phyloP scores from a whole-genome alignment of 2,329 filamentous ascomycete species.

The Mycosphaerella sp. region DNA sequence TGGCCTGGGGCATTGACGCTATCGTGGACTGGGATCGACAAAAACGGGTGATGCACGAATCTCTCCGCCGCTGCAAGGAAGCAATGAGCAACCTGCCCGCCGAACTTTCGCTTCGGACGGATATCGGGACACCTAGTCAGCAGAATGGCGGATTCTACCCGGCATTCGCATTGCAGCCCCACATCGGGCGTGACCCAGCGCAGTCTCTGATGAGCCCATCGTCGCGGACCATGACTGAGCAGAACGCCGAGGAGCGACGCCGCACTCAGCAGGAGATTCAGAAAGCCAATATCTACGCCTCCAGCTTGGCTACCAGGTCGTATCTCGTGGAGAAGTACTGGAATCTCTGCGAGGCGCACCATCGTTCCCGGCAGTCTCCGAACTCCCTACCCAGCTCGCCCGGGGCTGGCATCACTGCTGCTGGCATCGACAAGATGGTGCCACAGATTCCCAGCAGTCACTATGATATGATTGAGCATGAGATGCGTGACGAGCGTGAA shows the following conservation, averaged over 20 bases:
- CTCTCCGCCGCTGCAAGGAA: slow-evolving; percentile 62
- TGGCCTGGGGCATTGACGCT: slow-evolving; percentile 72
- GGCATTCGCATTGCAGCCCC: slow-evolving; percentile 20
- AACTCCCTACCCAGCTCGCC: slow-evolving; percentile 35
- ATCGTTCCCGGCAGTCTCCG: slow-evolving; percentile 30
- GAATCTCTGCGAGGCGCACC: slow-evolving; percentile 62
- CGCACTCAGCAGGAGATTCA: slow-evolving; percentile 76
- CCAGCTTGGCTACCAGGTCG: slow-evolving; percentile 71
- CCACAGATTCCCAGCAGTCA: slow-evolving; percentile 27
- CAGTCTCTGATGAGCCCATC: slow-evolving; percentile 31
- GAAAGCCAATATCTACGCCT: slow-evolving; percentile 83
- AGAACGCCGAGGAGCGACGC: slow-evolving; percentile 37
- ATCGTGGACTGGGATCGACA: slow-evolving; percentile 73
- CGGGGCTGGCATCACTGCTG: slow-evolving; percentile 31
- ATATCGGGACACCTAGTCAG: slow-evolving; percentile 32
- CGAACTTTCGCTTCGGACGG: slow-evolving; percentile 56
- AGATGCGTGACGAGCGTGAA: slow-evolving; percentile 70
- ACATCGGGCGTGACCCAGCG: slow-evolving; percentile 24
- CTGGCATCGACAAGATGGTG: slow-evolving; percentile 34
- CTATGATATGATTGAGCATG: slow-evolving; percentile 49
- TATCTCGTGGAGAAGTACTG: slow-evolving; percentile 85
- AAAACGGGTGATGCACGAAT: slow-evolving; percentile 63
- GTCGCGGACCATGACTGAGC: slow-evolving; percentile 27
- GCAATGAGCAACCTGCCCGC: slow-evolving; percentile 61
- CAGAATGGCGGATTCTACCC: slow-evolving; percentile 24